Evolutionary conservation across 257 asterid genomes (phyloP).

Genomic region (Solanum chiquidenum): DNA sequence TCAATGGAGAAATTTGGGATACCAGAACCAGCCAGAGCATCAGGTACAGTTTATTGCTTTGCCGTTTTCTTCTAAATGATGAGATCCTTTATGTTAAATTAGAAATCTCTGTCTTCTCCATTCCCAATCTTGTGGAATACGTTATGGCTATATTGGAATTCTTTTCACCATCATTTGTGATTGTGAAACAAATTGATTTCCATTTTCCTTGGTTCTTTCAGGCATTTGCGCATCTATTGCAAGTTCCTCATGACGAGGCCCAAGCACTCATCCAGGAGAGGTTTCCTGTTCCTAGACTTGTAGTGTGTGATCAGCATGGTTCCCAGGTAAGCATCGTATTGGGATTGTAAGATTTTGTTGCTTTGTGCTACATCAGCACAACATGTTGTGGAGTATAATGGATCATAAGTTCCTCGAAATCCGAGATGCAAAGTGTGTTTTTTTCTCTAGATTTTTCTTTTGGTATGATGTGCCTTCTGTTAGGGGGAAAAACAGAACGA

Average conservation of each 20-base stretch:
- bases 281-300: slow-evolving; percentile 92
- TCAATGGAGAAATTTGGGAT: slow-evolving; percentile 98
- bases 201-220: slow-evolving; percentile 1
- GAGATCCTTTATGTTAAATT: not conserved
- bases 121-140: not conserved
- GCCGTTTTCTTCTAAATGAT: not conserved
- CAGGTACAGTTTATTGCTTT: slow-evolving; percentile 26
- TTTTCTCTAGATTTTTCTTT: not conserved
- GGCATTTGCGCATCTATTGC: slow-evolving; percentile 79
- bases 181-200: not conserved
- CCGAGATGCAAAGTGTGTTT: not conserved
- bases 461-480: not conserved
- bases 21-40: slow-evolving; percentile 85
- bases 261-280: slow-evolving; percentile 69
- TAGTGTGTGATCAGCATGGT: slow-evolving; percentile 97
- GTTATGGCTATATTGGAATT: not conserved
- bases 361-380: not conserved
- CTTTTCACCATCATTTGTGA: not conserved
- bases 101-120: not conserved
- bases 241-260: slow-evolving; percentile 90
- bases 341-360: not conserved
- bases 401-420: not conserved
- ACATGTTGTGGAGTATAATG: not conserved
- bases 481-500: not conserved
- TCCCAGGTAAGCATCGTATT: slow-evolving; percentile 57